These are phyloP conservation scores for Vitis hybrid DNA, from an alignment of 177 flowering plant genomes.

Conservation along the genomic window DNA sequence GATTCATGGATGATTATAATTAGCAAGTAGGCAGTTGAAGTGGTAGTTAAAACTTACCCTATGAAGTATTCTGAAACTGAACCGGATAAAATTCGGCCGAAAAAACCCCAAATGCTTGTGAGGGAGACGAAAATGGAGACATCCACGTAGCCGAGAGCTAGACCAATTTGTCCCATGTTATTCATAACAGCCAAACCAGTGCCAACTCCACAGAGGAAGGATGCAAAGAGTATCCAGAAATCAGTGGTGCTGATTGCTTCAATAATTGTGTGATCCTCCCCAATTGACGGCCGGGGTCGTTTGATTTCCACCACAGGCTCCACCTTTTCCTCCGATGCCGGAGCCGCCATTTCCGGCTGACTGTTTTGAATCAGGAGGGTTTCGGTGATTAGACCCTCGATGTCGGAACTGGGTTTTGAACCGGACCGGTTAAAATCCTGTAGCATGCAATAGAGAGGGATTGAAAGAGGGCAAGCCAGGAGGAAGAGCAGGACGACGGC, in stretches of 20 bases:
- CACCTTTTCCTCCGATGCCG: slow-evolving; percentile 14
- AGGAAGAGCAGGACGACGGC: slow-evolving; percentile 39
- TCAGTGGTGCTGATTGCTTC: slow-evolving; percentile 66
- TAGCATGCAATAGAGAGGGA: slow-evolving; percentile 39
- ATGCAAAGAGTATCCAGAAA: slow-evolving; percentile 81
- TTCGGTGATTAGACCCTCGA: slow-evolving; percentile 39
- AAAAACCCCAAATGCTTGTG: slow-evolving; percentile 84
- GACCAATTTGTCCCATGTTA: slow-evolving; percentile 92
- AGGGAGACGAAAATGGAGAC: slow-evolving; percentile 86
- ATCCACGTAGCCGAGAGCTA: slow-evolving; percentile 77
- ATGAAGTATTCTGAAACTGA: slow-evolving; percentile 72
- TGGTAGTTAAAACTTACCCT: slow-evolving; percentile 37
- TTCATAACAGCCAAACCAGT: slow-evolving; percentile 92
- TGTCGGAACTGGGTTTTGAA: slow-evolving; percentile 21
- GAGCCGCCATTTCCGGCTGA: slow-evolving; percentile 9
- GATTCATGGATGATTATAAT: background rate
- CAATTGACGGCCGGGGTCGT: slow-evolving; percentile 24
- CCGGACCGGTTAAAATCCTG: slow-evolving; percentile 16
- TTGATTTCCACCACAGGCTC: slow-evolving; percentile 12
- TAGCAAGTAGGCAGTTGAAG: background rate
- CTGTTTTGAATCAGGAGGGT: slow-evolving; percentile 37
- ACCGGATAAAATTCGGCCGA: slow-evolving; percentile 87
- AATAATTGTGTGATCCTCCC: slow-evolving; percentile 80
- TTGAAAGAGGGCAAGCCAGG: slow-evolving; percentile 46
- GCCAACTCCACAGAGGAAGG: slow-evolving; percentile 92